Conservation (phyloP, 2,329 filamentous ascomycete species). For the Fusarium torulosum region DNA sequence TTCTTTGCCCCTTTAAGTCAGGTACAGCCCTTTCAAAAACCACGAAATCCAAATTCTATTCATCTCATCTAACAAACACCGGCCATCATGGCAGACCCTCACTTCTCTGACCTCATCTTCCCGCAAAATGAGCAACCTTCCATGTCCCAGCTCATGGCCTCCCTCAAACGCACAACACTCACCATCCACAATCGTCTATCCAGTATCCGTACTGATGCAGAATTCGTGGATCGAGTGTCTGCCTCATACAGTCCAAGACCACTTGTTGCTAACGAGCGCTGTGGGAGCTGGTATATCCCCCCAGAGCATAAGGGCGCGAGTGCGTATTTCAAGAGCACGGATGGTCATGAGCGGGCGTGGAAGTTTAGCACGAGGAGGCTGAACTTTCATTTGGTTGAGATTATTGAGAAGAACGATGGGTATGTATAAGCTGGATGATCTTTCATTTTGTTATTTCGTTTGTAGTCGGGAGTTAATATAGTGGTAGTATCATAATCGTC, state of each 20-base stretch:
- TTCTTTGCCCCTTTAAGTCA: no score
- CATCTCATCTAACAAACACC: no score
- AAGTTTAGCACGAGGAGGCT: slow-evolving; percentile 86
- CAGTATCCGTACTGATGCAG: slow-evolving; percentile 82
- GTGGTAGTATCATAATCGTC: slow-evolving; percentile 78
- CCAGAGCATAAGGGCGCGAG: slow-evolving; percentile 75
- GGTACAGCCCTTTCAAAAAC: not conserved
- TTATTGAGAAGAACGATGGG: slow-evolving; percentile 77
- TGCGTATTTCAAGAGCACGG: slow-evolving; percentile 97
- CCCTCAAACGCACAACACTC: slow-evolving; percentile 81
- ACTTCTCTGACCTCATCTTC: slow-evolving; percentile 62
- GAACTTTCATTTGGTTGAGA: slow-evolving; percentile 82
- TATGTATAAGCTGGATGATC: slow-evolving; percentile 53
- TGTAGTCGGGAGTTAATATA: not conserved
- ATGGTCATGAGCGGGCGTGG: slow-evolving; percentile 93
- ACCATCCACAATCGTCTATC: slow-evolving; percentile 84
- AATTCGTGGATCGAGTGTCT: slow-evolving; percentile 76
- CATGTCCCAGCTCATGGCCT: slow-evolving; percentile 76
- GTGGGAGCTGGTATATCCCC: slow-evolving; percentile 93
- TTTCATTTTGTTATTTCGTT: not conserved
- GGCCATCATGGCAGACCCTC: slow-evolving; percentile 43
- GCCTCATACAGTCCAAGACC: slow-evolving; percentile 68
- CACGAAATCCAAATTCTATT: not conserved
- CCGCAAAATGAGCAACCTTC: slow-evolving; percentile 72
- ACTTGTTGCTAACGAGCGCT: slow-evolving; percentile 91